Evolutionary conservation across 1,284 basidiomycete genomes (phyloP).

Genomic region (Cutaneotrichosporon daszewskae): DNA sequence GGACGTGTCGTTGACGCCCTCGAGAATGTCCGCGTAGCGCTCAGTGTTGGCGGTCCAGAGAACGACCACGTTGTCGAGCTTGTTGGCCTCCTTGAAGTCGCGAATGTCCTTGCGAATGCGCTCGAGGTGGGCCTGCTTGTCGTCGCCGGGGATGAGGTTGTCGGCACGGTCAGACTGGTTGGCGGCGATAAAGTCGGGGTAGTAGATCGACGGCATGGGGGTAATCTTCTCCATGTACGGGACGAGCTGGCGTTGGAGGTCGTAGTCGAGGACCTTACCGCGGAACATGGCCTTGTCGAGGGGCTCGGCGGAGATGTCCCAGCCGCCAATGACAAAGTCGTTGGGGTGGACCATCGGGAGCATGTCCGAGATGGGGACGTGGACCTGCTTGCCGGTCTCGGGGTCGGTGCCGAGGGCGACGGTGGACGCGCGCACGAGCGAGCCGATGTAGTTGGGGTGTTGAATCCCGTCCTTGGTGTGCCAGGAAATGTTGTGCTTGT

Average conservation of each 20-base stretch:
- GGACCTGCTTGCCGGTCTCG: conserved; percentile 78
- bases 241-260: conserved; percentile 90
- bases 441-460: conserved; percentile 95
- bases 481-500: conserved; percentile 92
- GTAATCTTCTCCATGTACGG: conserved; percentile 76
- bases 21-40: conserved; percentile 90
- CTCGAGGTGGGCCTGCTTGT: conserved; percentile 90
- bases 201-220: conserved; percentile 93
- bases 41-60: conserved; percentile 99
- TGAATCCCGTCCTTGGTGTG: conserved; percentile 88
- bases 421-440: conserved; percentile 83
- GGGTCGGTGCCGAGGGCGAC: conserved; percentile 84
- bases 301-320: conserved; percentile 85
- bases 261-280: conserved; percentile 90
- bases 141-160: conserved; percentile 75
- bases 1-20: conserved; percentile 93
- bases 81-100: conserved; percentile 79
- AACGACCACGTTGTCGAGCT: conserved; percentile 79
- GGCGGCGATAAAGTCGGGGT: conserved; percentile 89
- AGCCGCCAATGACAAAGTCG: conserved; percentile 94
- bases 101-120: conserved; percentile 89
- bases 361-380: conserved; percentile 88
- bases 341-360: conserved; percentile 98
- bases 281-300: conserved; percentile 93
- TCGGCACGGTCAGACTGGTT: conserved; percentile 90